phyloP scores from a whole-genome alignment of 179 eudicot genomes.

The Amaranthus tricolor region DNA sequence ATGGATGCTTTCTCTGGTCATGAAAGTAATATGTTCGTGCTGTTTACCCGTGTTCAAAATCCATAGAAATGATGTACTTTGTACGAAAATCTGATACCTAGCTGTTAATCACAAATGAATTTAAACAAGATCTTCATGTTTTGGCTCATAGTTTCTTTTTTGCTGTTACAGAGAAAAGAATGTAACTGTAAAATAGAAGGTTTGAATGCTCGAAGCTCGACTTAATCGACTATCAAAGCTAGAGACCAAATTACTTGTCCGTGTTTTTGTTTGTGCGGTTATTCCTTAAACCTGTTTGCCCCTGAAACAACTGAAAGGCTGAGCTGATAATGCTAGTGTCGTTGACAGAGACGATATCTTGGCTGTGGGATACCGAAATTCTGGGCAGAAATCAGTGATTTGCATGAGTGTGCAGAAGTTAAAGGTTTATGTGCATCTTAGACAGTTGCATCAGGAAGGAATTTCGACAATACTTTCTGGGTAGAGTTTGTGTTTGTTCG shows the following conservation, averaged over 20 bases:
- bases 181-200: neutral
- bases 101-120: neutral
- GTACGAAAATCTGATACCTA: neutral
- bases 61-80: neutral
- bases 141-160: neutral
- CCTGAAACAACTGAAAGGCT: neutral
- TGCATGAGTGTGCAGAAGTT: too few relatives aligned
- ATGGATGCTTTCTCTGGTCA: neutral
- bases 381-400: too few relatives aligned
- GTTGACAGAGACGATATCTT: neutral
- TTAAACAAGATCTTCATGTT: neutral
- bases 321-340: neutral
- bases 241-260: neutral
- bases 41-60: neutral
- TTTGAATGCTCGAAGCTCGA: neutral
- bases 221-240: neutral
- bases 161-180: neutral
- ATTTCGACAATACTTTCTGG: neutral
- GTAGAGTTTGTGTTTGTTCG: neutral
- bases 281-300: too few relatives aligned
- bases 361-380: neutral
- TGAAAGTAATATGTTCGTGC: neutral
- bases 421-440: neutral
- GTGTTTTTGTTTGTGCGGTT: too few relatives aligned
- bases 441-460: neutral